phyloP scores from a whole-genome alignment of 371 early-diverging fungal genomes.

The Haplosporangium sp. region DNA sequence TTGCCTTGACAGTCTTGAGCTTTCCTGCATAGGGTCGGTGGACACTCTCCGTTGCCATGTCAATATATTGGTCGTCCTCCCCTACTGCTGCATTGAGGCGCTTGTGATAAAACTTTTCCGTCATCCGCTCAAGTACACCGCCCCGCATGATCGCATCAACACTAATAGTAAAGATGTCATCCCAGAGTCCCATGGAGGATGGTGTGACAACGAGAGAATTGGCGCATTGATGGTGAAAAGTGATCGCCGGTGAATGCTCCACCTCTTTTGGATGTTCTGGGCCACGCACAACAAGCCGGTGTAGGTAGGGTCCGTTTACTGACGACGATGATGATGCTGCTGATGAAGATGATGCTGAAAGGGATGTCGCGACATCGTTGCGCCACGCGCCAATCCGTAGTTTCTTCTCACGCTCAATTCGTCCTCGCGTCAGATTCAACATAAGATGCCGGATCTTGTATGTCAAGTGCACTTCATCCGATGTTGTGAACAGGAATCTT shows the following conservation, averaged over 20 bases:
- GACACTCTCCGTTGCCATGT: slow-evolving; percentile 13
- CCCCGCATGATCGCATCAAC: slow-evolving; percentile 62
- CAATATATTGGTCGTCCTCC: slow-evolving; percentile 37
- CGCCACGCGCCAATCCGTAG: slow-evolving; percentile 9
- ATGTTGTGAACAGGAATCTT: not conserved
- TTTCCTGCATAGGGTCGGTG: slow-evolving; percentile 10
- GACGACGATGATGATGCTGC: not conserved
- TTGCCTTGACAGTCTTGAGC: slow-evolving; percentile 40
- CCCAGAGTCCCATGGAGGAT: slow-evolving; percentile 59
- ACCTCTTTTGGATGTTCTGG: slow-evolving; percentile 58
- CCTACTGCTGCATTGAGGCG: slow-evolving; percentile 7
- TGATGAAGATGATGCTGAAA: not conserved
- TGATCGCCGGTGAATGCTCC: slow-evolving; percentile 60
- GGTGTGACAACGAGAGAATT: slow-evolving; percentile 59
- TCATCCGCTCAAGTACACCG: slow-evolving; percentile 49
- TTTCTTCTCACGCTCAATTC: slow-evolving; percentile 33
- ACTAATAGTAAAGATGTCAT: slow-evolving; percentile 62
- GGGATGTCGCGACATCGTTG: too few species aligned
- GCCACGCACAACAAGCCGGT: slow-evolving; percentile 39
- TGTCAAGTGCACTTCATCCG: slow-evolving; percentile 13
- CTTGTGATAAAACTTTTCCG: slow-evolving; percentile 1
- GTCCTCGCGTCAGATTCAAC: slow-evolving; percentile 35
- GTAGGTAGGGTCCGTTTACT: slow-evolving; percentile 10
- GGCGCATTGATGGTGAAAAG: slow-evolving; percentile 66
- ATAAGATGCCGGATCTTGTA: slow-evolving; percentile 39